A percentile compares a stretch with the other conserved stretches of the same genome.
phyloP scores from a whole-genome alignment of 345 rosid species.

The Hevea brasiliensis region DNA sequence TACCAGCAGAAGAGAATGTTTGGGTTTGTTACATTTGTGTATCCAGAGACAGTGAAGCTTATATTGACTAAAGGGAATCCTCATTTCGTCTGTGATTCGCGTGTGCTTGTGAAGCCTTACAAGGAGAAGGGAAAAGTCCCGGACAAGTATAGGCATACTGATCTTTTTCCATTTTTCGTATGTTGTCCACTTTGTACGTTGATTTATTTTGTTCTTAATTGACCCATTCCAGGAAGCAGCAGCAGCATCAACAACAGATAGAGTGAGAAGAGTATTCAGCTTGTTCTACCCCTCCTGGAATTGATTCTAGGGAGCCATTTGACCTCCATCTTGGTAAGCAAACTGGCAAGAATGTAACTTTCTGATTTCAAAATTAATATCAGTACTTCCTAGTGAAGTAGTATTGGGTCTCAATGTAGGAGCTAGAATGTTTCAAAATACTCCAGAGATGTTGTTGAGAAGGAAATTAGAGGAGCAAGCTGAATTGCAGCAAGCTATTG shows the following conservation, averaged over 20 bases:
- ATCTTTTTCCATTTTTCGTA: constrained; percentile 8
- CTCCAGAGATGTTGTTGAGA: constrained; percentile 61
- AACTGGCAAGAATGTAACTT: neutral
- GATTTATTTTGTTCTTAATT: constrained; percentile 16
- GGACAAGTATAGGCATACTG: constrained; percentile 54
- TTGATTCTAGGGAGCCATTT: constrained; percentile 62
- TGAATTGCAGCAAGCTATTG: constrained; percentile 80
- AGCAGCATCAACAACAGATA: constrained; percentile 60
- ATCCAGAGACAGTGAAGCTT: constrained; percentile 79
- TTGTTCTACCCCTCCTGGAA: constrained; percentile 61
- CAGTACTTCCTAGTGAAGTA: neutral
- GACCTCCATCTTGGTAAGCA: constrained; percentile 67
- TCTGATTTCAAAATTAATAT: neutral
- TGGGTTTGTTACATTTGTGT: constrained; percentile 89
- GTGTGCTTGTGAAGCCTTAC: constrained; percentile 95
- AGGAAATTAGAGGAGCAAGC: constrained; percentile 78
- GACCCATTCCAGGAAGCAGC: constrained; percentile 66
- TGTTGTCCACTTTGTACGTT: constrained; percentile 2
- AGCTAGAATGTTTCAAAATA: constrained; percentile 55
- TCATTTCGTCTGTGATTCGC: constrained; percentile 90
- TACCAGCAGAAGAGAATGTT: constrained; percentile 97
- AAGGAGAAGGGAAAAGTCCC: constrained; percentile 91
- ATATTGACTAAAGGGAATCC: constrained; percentile 88
- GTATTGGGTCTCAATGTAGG: constrained; percentile 38
- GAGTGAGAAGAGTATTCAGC: constrained; percentile 79